These are phyloP conservation scores for Mortierella sp. DNA, from an alignment of 371 early-diverging fungal genomes.

Conservation along the genomic window DNA sequence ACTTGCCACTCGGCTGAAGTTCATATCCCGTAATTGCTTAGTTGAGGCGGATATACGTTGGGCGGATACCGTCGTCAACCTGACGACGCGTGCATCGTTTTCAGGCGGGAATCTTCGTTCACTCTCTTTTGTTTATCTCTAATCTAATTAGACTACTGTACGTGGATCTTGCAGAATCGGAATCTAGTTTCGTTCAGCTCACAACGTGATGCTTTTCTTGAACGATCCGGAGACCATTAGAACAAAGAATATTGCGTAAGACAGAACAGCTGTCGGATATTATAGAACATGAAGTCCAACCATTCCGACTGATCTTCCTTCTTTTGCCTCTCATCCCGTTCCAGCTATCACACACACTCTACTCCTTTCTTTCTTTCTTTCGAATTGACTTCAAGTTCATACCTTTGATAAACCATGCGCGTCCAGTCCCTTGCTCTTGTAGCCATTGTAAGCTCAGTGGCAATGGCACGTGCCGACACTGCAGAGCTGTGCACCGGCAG, in stretches of 20 bases:
- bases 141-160: too few species aligned
- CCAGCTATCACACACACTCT: neutral
- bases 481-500: conserved; percentile 24
- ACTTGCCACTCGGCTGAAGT: too few species aligned
- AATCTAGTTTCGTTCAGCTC: neutral
- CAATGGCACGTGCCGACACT: conserved; percentile 17
- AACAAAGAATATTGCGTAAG: conserved; percentile 9
- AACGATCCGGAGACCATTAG: neutral
- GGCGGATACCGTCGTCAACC: too few species aligned
- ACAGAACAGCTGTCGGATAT: too few species aligned
- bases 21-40: too few species aligned
- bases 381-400: neutral
- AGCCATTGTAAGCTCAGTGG: conserved; percentile 11
- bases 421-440: conserved; percentile 16
- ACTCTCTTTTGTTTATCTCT: too few species aligned
- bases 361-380: neutral
- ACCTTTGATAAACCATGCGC: conserved; percentile 13
- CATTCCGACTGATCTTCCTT: neutral
- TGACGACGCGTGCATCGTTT: too few species aligned
- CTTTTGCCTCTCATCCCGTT: neutral
- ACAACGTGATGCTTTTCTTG: too few species aligned
- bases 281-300: neutral
- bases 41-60: too few species aligned
- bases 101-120: too few species aligned
- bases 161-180: neutral